Base-by-base conservation (phyloP, 2,329 filamentous ascomycete genomes). In the Alternaria panax region DNA sequence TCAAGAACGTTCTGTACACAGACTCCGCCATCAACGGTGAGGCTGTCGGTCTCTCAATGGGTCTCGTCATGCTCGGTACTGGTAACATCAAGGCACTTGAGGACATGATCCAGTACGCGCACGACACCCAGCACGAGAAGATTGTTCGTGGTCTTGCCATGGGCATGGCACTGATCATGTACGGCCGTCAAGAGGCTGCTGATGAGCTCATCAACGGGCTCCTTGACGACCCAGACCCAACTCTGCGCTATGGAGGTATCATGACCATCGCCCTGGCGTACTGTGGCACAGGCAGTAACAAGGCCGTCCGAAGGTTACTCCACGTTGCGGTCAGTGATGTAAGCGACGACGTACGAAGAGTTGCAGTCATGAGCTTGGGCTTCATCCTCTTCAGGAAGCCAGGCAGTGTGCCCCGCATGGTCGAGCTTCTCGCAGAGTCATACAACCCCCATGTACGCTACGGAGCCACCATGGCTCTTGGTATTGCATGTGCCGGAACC, bases 391-490 rank as follows among this genome's bases (percentile, higher is more conserved):
- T 99, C 90, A 88, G 95, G 64, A 99, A 98, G 84, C 92, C 96
- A 45, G 92, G 92, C 71, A 97, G 93, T 72, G 95, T 99, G 16
- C 96, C 96, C 53, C 92, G 96, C 65, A 99, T 99, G 93, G 95
- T 99, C 40, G 96, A 99, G 81, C 88, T 99, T 51, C 88, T 99
- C 20, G 95, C 95, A 5, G 96, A 99, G 79, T 98, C 94, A 0
- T 99, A 99, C 84, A 99, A 99, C 81, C 95, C 95, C 20, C 95
- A 99, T 75, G 95, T 99, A 46, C 90, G 95, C 58, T 99, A 99
- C 73, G 95, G 95, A 75, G 96, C 95, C 20, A 95, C 95, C 53
- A 97, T 99, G 93, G 96, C 96, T 42, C 87, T 99, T 12, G 95
- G 95, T 80, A 99, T 99, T 73, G 96, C 96, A 25, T 99, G 96